Evolutionary conservation across 139 green algal genomes (phyloP).

Genomic region (Monoraphidium neglectum): DNA sequence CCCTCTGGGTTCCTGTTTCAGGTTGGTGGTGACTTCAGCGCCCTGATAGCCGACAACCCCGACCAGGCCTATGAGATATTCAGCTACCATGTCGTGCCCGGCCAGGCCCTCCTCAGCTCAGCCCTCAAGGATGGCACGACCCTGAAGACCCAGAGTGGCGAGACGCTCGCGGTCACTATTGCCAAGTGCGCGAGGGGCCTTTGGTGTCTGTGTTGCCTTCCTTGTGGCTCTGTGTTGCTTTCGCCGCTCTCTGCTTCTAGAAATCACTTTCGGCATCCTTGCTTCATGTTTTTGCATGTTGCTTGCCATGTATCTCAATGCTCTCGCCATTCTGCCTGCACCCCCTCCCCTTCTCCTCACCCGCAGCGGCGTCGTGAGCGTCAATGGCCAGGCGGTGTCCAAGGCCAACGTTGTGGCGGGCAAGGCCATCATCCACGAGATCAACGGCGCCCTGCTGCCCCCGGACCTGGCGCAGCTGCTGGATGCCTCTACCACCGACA

Average conservation of each 20-base stretch:
- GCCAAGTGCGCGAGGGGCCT: not conserved
- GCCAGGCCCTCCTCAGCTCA: not conserved
- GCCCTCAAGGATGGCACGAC: constrained; percentile 8
- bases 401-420: constrained; percentile 20
- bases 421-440: constrained; percentile 22
- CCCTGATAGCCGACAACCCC: too few species aligned
- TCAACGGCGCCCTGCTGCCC: constrained; percentile 4
- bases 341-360: too few species aligned
- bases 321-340: too few species aligned
- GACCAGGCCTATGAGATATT: constrained; percentile 11
- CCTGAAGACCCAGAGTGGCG: constrained; percentile 11
- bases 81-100: constrained; percentile 13
- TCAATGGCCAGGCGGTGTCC: constrained; percentile 8
- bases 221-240: too few species aligned
- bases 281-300: too few species aligned
- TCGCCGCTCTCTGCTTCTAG: too few species aligned
- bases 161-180: constrained; percentile 20
- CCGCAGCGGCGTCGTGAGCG: not conserved
- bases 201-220: too few species aligned
- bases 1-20: too few species aligned
- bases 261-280: too few species aligned
- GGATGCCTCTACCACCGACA: not conserved
- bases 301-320: too few species aligned
- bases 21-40: too few species aligned
- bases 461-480: constrained; percentile 6